Conservation (phyloP, 257 asterid genomes). For the Capsicum chinense region DNA sequence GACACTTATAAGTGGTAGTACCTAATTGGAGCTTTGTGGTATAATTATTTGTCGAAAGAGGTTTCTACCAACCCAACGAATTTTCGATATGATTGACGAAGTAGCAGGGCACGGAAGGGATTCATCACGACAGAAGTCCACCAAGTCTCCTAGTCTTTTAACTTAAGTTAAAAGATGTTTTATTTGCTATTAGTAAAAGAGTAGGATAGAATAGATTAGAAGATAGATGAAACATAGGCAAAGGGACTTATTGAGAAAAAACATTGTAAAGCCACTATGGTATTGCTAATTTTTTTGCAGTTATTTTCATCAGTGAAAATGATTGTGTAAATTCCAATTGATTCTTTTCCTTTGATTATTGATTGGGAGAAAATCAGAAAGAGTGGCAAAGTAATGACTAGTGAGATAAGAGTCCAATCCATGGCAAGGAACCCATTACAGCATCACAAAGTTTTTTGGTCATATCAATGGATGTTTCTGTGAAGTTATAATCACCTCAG, state of each 20-base stretch:
- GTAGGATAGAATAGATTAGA: background rate
- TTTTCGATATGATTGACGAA: no score
- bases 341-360: slow-evolving; percentile 11
- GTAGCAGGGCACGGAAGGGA: no score
- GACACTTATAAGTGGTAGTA: no score
- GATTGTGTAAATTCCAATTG: slow-evolving; percentile 35
- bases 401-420: background rate
- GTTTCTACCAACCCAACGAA: no score
- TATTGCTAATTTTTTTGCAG: slow-evolving; percentile 13
- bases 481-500: background rate
- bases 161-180: slow-evolving; percentile 8
- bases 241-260: background rate
- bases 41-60: no score
- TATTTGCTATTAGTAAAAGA: background rate
- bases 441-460: background rate
- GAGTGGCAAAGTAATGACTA: background rate
- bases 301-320: slow-evolving; percentile 33
- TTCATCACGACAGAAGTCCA: background rate
- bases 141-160: background rate
- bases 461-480: background rate
- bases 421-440: slow-evolving; percentile 9
- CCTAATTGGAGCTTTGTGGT: no score
- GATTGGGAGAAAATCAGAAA: background rate
- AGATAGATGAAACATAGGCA: background rate
- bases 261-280: slow-evolving; percentile 27